Evolutionary conservation across 441 rosid genomes (phyloP), one percentile per base, ranked within the genome.

Genomic region (Melastoma candidum): DNA sequence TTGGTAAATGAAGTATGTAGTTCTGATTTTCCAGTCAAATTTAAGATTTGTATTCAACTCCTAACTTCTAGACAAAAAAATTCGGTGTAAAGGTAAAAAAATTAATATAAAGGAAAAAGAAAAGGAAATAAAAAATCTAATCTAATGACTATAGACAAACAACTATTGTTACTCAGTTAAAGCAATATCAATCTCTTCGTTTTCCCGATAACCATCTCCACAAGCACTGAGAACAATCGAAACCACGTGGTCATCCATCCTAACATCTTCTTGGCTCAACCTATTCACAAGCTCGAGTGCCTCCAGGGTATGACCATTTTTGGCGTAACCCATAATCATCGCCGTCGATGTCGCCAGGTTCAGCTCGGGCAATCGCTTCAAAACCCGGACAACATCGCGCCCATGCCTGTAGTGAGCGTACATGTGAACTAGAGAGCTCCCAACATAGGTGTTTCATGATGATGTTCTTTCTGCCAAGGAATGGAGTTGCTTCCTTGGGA

Each of bases 221-320:
- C 22, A 17, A 17, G 22, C 22, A 58, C 60, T 71, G 3, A 81
- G 67, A 57, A 84, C 90, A 0, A 83, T 71, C 2, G 85, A 50
- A 44, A 71, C 71, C 58, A 77, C 71, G 51, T 76, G 78, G 59
- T 79, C 95, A 73, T 86, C 95, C 26, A 84, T 83, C 47, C 79
- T 70, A 53, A 82, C 62, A 13, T 85, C 97, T 57, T 82, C 89
- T 17, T 81, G 83, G 50, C 77, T 75, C 95, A 86, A 81, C 66
- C 79, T 67, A 69, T 90, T 79, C 76, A 81, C 74, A 58, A 90
- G 82, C 78, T 81, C 78, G 76, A 90, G 69, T 44, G 97, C 94
- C 74, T 84, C 84, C 57, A 29, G 77, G 74, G 81, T 84, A 54
- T 71, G 74, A 27, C 97, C 88, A 49, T 79, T 82, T 67, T 72